These are phyloP conservation scores for Aureobasidium namibiae DNA, from an alignment of 2,329 filamentous ascomycete genomes.

Conservation along the genomic window DNA sequence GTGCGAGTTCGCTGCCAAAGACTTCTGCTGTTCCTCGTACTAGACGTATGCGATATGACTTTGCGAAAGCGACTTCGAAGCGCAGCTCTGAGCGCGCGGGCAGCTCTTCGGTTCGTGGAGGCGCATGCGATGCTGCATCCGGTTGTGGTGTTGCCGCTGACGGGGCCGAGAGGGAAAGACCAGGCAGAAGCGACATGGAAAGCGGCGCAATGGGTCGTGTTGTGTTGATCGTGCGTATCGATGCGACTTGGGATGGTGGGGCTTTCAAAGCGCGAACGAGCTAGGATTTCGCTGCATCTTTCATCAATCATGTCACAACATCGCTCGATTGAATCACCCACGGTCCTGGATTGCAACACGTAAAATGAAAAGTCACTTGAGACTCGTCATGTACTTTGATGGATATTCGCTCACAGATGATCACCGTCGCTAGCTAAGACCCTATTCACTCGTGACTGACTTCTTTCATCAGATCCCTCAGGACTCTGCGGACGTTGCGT, in stretches of 20 bases:
- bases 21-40: conserved; percentile 79
- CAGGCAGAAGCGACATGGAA: conserved; percentile 28
- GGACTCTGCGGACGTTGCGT: conserved; percentile 60
- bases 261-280: not conserved
- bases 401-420: too few species aligned
- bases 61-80: conserved; percentile 30
- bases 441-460: conserved; percentile 22
- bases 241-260: not conserved
- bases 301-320: not conserved
- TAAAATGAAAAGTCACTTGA: not conserved
- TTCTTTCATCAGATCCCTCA: conserved; percentile 49
- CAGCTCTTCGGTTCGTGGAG: conserved; percentile 34
- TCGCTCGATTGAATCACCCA: not conserved
- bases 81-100: conserved; percentile 38
- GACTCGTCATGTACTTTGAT: too few species aligned
- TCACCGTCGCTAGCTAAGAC: not conserved
- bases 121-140: conserved; percentile 18
- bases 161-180: conserved; percentile 34
- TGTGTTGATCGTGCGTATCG: not conserved
- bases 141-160: conserved; percentile 14
- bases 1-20: conserved; percentile 88
- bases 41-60: conserved; percentile 46
- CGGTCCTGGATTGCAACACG: not conserved
- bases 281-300: not conserved
- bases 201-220: not conserved